Evolutionary conservation across 73 alveolate genomes (phyloP).

Genomic region (Paramecium bursaria): DNA sequence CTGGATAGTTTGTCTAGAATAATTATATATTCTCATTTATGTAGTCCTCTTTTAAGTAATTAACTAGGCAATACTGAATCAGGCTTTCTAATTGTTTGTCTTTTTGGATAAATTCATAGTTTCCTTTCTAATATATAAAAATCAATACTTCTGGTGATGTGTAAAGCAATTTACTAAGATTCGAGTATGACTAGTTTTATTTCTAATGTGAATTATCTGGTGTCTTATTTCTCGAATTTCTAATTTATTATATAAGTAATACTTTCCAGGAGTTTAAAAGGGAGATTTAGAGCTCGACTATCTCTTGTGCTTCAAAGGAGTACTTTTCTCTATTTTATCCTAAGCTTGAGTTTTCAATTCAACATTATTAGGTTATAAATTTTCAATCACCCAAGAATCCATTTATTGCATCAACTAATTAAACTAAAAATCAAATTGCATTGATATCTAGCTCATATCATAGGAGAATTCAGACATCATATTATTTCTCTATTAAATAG

Average conservation of each 20-base stretch:
- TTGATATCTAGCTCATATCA: background rate
- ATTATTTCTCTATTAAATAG: background rate
- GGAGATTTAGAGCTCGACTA: background rate
- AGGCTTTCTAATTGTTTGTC: constrained; percentile 1
- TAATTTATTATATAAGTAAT: background rate
- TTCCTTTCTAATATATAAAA: too few relatives aligned
- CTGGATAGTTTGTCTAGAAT: background rate
- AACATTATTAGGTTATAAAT: constrained; percentile 10
- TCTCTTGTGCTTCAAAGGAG: constrained; percentile 18
- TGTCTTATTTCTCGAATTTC: constrained; percentile 38
- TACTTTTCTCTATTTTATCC: constrained; percentile 5
- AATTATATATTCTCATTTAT: constrained; percentile 2
- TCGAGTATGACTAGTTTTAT: background rate
- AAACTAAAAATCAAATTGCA: constrained; percentile 9
- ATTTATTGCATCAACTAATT: background rate
- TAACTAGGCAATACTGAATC: background rate
- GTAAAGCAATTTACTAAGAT: background rate
- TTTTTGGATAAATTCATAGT: background rate
- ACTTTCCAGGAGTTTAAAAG: background rate
- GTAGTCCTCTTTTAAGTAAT: constrained; percentile 19
- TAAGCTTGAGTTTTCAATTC: constrained; percentile 11
- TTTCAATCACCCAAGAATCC: background rate
- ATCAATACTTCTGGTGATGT: constrained; percentile 24
- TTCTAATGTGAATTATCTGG: background rate
- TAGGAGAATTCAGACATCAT: background rate